Percentiles rank a stretch among this genome's conserved stretches.
Conservation (phyloP, 768 basidiomycete genomes). For the Tremella yokohamensis region DNA sequence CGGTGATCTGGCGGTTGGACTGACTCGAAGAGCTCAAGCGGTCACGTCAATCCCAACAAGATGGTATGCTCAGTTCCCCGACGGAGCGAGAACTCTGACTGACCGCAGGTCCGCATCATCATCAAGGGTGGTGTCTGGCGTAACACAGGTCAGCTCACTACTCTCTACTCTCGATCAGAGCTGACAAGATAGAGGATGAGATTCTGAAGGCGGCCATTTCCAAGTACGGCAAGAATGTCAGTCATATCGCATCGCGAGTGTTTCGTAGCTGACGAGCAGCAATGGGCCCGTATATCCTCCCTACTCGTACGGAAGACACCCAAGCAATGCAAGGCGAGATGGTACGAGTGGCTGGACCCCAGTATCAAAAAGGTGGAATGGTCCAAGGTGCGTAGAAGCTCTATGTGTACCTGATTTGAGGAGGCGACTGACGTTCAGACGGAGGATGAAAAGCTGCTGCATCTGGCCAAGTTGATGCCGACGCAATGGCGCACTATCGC, state of each 20-base stretch:
- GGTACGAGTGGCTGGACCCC: conserved; percentile 99
- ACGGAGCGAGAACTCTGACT: neutral
- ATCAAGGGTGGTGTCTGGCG: conserved; percentile 53
- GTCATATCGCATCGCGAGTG: conserved; percentile 9
- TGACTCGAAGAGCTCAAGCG: too few relatives aligned
- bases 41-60: neutral
- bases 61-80: conserved; percentile 3
- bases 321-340: conserved; percentile 89
- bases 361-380: conserved; percentile 99
- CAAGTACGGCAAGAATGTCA: conserved; percentile 53
- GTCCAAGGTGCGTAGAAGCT: conserved; percentile 71
- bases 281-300: conserved; percentile 93
- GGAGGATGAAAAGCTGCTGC: conserved; percentile 96
- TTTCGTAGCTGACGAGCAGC: conserved; percentile 20
- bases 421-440: conserved; percentile 57
- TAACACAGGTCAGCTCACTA: conserved; percentile 37
- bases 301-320: conserved; percentile 96
- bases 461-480: conserved; percentile 97
- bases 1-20: too few relatives aligned
- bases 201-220: conserved; percentile 95
- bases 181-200: conserved; percentile 62
- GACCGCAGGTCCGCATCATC: conserved; percentile 51
- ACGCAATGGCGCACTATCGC: conserved; percentile 99
- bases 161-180: neutral
- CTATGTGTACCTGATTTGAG: neutral